Percentiles rank a stretch among this genome's conserved stretches.
Conservation (phyloP, 2,329 filamentous ascomycete genomes). For the Alternaria incomplexa region DNA sequence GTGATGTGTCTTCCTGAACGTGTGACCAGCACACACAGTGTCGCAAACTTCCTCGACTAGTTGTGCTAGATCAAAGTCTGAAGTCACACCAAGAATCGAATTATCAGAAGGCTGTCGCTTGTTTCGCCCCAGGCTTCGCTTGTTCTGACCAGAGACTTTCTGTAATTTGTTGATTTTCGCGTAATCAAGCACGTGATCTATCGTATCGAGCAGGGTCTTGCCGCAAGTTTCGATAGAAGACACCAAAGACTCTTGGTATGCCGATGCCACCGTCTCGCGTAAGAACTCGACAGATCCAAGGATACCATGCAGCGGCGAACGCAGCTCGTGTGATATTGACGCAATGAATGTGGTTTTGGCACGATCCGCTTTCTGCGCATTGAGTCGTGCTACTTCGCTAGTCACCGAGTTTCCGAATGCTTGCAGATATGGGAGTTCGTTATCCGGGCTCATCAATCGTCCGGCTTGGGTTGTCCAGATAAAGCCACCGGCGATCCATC, state of each 20-base stretch:
- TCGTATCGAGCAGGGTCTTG: constrained; percentile 48
- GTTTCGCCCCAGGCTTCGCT: constrained; percentile 20
- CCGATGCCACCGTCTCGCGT: constrained; percentile 34
- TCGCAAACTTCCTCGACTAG: constrained; percentile 61
- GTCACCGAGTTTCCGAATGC: constrained; percentile 45
- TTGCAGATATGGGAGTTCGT: constrained; percentile 43
- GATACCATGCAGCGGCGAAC: constrained; percentile 67
- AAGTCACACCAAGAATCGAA: constrained; percentile 38
- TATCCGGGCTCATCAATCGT: constrained; percentile 38
- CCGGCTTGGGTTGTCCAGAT: constrained; percentile 42
- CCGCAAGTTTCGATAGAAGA: constrained; percentile 46
- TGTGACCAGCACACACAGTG: constrained; percentile 60
- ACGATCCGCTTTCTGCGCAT: constrained; percentile 39
- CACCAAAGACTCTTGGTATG: constrained; percentile 51
- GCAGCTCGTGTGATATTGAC: constrained; percentile 55
- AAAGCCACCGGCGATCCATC: constrained; percentile 43
- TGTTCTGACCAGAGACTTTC: constrained; percentile 24
- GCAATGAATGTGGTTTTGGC: constrained; percentile 51
- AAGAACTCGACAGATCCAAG: constrained; percentile 52
- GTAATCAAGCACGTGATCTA: constrained; percentile 48
- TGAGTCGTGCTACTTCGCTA: constrained; percentile 39
- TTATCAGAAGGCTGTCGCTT: constrained; percentile 38
- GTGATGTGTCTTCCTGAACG: constrained; percentile 43
- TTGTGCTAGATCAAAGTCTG: constrained; percentile 38
- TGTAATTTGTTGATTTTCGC: constrained; percentile 47